Evolutionary conservation across 805 yeast genomes (phyloP).

Genomic region (Blastobotrys terrestris): DNA sequence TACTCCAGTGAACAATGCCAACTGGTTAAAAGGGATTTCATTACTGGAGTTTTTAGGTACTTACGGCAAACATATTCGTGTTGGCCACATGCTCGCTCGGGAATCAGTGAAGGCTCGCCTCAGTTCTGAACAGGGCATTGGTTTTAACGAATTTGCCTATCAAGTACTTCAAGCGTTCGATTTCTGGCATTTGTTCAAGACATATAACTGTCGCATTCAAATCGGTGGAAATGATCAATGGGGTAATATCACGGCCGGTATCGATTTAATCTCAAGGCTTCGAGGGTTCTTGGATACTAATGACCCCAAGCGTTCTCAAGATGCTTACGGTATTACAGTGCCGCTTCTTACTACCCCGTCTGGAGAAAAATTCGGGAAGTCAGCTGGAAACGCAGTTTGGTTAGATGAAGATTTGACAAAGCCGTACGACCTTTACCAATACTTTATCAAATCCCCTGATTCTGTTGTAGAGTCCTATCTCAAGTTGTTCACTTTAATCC

Average conservation of each 20-base stretch:
- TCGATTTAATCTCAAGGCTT: conserved; percentile 72
- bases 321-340: conserved; percentile 70
- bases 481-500: conserved; percentile 73
- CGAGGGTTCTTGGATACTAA: conserved; percentile 22
- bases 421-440: conserved; percentile 79
- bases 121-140: conserved; percentile 65
- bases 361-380: conserved; percentile 93
- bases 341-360: conserved; percentile 82
- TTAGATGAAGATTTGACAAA: conserved; percentile 69
- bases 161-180: conserved; percentile 92
- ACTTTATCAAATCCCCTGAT: conserved; percentile 74
- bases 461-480: conserved; percentile 63
- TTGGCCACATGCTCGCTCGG: conserved; percentile 80
- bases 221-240: conserved; percentile 96
- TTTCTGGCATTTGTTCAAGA: conserved; percentile 69
- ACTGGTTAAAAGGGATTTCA: conserved; percentile 80
- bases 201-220: conserved; percentile 60
- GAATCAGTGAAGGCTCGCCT: conserved; percentile 80
- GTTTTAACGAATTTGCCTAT: conserved; percentile 90
- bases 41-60: conserved; percentile 71
- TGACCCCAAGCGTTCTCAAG: conserved; percentile 8
- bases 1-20: conserved; percentile 53
- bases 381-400: conserved; percentile 95
- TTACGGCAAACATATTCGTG: conserved; percentile 73
- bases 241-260: conserved; percentile 96